A percentile compares a stretch with the other conserved stretches of the same genome.
Evolutionary conservation across 2,329 filamentous ascomycete species (phyloP).

Genomic region (Coniochaeta sp.): DNA sequence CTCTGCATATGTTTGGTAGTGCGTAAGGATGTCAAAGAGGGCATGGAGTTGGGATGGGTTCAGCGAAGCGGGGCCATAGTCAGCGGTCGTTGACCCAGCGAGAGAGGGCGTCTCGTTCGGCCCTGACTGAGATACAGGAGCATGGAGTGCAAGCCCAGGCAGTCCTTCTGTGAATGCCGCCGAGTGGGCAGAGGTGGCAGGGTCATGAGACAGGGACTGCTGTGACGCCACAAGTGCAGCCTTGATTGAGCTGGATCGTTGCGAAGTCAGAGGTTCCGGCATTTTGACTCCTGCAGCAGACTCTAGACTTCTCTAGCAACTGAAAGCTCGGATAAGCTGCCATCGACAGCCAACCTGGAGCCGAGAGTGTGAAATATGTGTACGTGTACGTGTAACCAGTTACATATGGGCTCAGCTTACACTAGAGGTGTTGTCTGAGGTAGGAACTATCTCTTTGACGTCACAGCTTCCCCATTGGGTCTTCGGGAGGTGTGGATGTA

Average conservation of each 20-base stretch:
- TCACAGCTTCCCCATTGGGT: neutral
- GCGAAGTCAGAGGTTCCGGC: neutral
- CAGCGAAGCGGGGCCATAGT: conserved; percentile 7
- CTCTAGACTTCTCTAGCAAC: neutral
- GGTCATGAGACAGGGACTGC: neutral
- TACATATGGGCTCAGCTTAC: neutral
- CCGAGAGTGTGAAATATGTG: neutral
- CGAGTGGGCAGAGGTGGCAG: neutral
- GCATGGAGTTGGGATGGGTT: conserved; percentile 37
- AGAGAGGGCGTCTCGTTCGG: neutral
- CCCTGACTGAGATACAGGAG: too few relatives aligned
- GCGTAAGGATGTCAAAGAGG: conserved; percentile 52
- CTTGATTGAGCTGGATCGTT: neutral
- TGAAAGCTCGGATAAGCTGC: neutral
- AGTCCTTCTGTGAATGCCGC: neutral
- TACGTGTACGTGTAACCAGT: neutral
- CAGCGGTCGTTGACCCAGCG: neutral
- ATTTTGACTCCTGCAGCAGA: neutral
- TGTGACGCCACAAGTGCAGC: neutral
- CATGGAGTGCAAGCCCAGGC: too few relatives aligned
- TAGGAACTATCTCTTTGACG: neutral
- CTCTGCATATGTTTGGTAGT: conserved; percentile 56
- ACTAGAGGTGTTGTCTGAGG: neutral
- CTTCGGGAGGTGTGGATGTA: too few relatives aligned
- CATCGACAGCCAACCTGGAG: neutral